phyloP scores from a whole-genome alignment of 192 early-diverging fungal species.

The Kickxella alabastrina region DNA sequence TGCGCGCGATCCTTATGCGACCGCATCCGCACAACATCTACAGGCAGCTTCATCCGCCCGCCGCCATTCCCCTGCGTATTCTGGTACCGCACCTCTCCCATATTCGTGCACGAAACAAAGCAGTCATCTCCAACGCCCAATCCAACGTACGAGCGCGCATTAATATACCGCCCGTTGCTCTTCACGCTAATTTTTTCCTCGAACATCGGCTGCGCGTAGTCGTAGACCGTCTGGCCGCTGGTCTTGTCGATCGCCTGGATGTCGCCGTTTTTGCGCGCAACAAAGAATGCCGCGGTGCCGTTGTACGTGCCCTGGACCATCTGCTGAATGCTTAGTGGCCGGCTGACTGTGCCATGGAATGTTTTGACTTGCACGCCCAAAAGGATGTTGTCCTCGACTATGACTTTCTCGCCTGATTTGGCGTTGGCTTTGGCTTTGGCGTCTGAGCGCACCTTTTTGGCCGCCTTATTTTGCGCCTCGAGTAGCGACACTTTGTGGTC shows the following conservation, averaged over 20 bases:
- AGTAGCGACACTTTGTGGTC: conserved; percentile 42
- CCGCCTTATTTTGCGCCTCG: conserved; percentile 42
- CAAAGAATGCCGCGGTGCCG: conserved; percentile 16
- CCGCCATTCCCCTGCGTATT: conserved; percentile 3
- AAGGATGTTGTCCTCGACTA: conserved; percentile 10
- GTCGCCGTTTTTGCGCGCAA: conserved; percentile 30
- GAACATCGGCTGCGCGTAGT: conserved; percentile 22
- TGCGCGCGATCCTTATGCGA: conserved; percentile 60
- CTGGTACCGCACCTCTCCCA: conserved; percentile 45
- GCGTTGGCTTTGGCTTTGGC: conserved; percentile 41
- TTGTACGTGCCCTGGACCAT: conserved; percentile 15
- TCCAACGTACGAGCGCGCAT: conserved; percentile 19
- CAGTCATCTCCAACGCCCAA: conserved; percentile 10
- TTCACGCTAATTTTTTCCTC: conserved; percentile 10
- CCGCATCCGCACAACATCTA: conserved; percentile 65
- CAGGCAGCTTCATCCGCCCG: conserved; percentile 31
- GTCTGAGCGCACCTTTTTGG: conserved; percentile 30
- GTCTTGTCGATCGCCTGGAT: conserved; percentile 24
- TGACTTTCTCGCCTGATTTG: conserved; percentile 8
- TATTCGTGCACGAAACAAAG: conserved; percentile 37
- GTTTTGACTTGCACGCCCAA: conserved; percentile 21
- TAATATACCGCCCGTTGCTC: conserved; percentile 24
- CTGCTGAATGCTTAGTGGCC: conserved; percentile 23
- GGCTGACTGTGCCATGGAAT: conserved; percentile 24
- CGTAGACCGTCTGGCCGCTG: conserved; percentile 12